A percentile compares a stretch with the other conserved stretches of the same genome.
Evolutionary conservation across 176 grass and related monocot species (phyloP).

Genomic region (Eragrostis curvula): DNA sequence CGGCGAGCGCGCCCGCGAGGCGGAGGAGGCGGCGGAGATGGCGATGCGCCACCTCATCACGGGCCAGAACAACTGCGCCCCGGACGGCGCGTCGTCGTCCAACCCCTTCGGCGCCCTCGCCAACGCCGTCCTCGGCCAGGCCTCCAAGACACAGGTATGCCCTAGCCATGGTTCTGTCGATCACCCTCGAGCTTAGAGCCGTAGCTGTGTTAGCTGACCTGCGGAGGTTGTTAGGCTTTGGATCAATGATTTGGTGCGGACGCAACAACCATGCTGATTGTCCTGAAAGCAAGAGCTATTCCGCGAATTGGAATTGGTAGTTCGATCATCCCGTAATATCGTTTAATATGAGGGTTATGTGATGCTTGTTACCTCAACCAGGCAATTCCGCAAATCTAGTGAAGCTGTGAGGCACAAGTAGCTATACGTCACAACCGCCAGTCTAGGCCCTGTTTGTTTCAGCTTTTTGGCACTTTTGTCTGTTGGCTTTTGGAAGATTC

Average conservation of each 20-base stretch:
- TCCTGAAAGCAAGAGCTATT: background rate
- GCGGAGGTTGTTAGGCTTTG: background rate
- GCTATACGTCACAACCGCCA: background rate
- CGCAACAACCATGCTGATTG: background rate
- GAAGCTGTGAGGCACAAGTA: background rate
- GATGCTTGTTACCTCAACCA: background rate
- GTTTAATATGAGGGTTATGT: background rate
- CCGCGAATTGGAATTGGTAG: background rate
- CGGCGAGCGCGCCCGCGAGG: background rate
- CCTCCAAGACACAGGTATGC: slow-evolving; percentile 71
- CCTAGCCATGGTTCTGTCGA: background rate
- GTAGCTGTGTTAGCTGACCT: background rate
- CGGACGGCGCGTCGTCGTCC: slow-evolving; percentile 79
- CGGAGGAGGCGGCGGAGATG: slow-evolving; percentile 53
- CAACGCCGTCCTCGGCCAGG: slow-evolving; percentile 81
- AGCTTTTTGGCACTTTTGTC: too few species aligned
- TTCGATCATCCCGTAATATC: background rate
- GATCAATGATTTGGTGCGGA: background rate
- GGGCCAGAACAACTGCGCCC: slow-evolving; percentile 72
- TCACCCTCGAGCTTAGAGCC: background rate
- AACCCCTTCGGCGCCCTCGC: slow-evolving; percentile 77
- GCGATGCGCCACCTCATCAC: slow-evolving; percentile 86
- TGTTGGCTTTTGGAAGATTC: too few species aligned
- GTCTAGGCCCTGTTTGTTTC: too few species aligned
- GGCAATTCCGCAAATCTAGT: background rate